phyloP scores from a whole-genome alignment of 768 basidiomycete genomes.

The Panus rudis region DNA sequence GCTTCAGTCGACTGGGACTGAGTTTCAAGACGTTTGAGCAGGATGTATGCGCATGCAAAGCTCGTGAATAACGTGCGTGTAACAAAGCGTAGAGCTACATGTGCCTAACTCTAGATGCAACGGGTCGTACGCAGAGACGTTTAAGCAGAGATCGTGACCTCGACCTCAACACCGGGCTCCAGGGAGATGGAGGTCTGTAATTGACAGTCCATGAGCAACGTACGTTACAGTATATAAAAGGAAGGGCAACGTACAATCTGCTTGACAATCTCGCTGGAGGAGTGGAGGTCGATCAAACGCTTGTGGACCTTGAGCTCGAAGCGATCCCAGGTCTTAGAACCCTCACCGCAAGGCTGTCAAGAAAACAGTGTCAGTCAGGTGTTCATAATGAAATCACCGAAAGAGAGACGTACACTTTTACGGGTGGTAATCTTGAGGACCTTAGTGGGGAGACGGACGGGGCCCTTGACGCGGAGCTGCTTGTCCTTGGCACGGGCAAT shows the following conservation, averaged over 20 bases:
- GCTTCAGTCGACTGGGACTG: no score
- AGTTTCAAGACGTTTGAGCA: no score
- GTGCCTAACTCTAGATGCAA: no score
- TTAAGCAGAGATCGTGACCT: conserved; percentile 78
- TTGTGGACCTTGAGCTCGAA: conserved; percentile 99
- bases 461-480: conserved; percentile 98
- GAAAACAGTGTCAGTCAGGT: background rate
- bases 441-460: conserved; percentile 98
- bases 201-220: background rate
- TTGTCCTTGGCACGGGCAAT: conserved; percentile 99
- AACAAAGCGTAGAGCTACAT: no score
- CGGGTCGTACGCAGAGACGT: no score
- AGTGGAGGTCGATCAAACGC: conserved; percentile 97
- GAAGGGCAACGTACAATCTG: conserved; percentile 72
- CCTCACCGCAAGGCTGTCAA: conserved; percentile 94
- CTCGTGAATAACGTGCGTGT: no score
- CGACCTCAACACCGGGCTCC: conserved; percentile 99
- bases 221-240: background rate
- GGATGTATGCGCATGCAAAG: no score
- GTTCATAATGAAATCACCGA: background rate
- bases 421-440: conserved; percentile 98
- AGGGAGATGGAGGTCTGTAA: conserved; percentile 92
- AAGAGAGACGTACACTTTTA: conserved; percentile 70
- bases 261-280: conserved; percentile 98
- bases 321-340: conserved; percentile 99